These are phyloP conservation scores for Larix sibirica DNA, from an alignment of 83 land plant genomes.

Conservation along the genomic window DNA sequence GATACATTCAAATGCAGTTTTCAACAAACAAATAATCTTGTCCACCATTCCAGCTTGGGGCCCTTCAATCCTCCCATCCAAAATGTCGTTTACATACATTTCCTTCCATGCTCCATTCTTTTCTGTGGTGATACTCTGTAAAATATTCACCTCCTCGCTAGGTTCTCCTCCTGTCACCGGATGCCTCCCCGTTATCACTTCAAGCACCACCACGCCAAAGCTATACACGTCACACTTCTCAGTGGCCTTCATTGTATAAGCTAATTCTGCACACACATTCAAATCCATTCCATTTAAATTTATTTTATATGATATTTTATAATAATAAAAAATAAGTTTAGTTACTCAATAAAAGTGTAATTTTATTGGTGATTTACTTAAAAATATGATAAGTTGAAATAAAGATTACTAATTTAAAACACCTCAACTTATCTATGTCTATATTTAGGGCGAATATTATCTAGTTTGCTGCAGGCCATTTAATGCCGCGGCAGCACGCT, in stretches of 20 bases:
- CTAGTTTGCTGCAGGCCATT: too few relatives aligned
- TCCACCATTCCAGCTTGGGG: not conserved
- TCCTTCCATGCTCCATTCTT: not conserved
- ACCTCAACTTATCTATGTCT: too few relatives aligned
- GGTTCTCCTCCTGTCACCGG: constrained; percentile 20
- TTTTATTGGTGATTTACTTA: too few relatives aligned
- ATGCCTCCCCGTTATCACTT: constrained; percentile 61
- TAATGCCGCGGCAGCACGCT: too few relatives aligned
- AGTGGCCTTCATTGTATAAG: constrained; percentile 50
- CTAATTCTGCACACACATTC: constrained; percentile 37
- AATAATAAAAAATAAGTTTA: too few relatives aligned
- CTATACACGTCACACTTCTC: constrained; percentile 78
- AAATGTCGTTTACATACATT: not conserved
- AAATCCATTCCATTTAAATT: not conserved
- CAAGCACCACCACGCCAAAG: constrained; percentile 69
- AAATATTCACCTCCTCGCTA: not conserved
- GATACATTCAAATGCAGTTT: not conserved
- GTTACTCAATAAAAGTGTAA: too few relatives aligned
- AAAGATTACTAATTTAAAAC: too few relatives aligned
- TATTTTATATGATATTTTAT: too few relatives aligned
- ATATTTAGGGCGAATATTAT: too few relatives aligned
- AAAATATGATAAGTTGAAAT: too few relatives aligned
- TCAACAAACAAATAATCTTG: not conserved
- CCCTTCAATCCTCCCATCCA: not conserved
- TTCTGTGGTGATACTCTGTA: not conserved